These are phyloP conservation scores for Colletotrichum liaoningense DNA, from an alignment of 2,329 filamentous ascomycete species.

Conservation along the genomic window DNA sequence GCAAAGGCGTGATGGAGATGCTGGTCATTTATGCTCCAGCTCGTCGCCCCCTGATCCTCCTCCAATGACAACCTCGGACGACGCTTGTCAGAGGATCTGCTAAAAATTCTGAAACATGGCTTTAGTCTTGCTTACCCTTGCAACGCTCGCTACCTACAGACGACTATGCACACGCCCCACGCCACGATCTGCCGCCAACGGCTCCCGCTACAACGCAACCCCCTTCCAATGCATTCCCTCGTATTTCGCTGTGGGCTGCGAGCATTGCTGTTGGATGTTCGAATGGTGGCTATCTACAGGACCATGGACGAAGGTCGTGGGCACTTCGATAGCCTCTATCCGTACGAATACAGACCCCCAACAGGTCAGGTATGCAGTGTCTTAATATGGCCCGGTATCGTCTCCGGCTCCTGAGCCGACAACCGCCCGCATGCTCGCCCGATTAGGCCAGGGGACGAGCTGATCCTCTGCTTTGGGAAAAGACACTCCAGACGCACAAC, in stretches of 20 bases:
- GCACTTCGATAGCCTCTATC: background rate
- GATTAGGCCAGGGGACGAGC: conserved; percentile 18
- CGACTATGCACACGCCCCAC: conserved; percentile 28
- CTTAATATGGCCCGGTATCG: background rate
- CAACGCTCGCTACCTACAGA: conserved; percentile 6
- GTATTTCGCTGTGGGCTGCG: background rate
- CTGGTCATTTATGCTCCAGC: conserved; percentile 35
- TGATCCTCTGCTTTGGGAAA: conserved; percentile 6
- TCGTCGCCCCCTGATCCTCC: background rate
- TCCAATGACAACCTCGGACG: conserved; percentile 33
- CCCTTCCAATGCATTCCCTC: conserved; percentile 8
- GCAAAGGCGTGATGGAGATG: conserved; percentile 28
- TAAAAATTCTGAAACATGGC: conserved; percentile 33
- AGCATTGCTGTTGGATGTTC: background rate
- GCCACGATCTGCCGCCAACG: conserved; percentile 29
- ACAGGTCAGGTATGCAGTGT: conserved; percentile 4
- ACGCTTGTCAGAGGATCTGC: conserved; percentile 35
- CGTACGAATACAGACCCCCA: background rate
- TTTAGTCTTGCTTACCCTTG: conserved; percentile 25
- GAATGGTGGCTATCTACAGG: background rate
- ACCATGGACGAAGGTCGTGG: background rate
- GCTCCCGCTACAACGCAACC: conserved; percentile 11
- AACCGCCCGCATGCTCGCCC: conserved; percentile 5
- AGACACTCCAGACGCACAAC: background rate
- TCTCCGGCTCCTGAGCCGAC: conserved; percentile 5